phyloP scores from a whole-genome alignment of 441 rosid genomes.

The Caryocar brasiliense region DNA sequence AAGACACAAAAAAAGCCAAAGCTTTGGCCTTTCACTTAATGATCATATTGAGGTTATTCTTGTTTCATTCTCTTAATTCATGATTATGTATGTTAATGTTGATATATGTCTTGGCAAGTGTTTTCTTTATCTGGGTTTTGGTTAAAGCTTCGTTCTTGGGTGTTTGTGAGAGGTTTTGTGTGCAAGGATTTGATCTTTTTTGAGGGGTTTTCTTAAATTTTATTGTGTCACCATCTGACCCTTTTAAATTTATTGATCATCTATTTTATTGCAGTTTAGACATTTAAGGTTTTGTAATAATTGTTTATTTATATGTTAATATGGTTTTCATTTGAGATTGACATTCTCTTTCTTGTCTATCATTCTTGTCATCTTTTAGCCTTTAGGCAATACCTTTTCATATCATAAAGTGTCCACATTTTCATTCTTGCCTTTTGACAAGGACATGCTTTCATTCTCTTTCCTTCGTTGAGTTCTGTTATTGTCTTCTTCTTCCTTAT shows the following conservation, averaged over 20 bases:
- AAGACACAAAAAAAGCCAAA: too few species aligned
- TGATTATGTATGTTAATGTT: too few species aligned
- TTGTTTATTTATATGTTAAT: too few species aligned
- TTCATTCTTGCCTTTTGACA: slow-evolving; percentile 8
- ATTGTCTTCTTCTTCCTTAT: slow-evolving; percentile 14
- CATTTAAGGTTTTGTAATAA: too few species aligned
- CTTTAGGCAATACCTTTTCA: neutral
- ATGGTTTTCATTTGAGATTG: too few species aligned
- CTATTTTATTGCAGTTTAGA: too few species aligned
- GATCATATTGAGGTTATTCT: neutral
- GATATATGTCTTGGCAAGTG: too few species aligned
- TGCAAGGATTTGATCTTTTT: too few species aligned
- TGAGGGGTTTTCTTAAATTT: too few species aligned
- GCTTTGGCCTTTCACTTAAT: neutral
- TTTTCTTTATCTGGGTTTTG: neutral
- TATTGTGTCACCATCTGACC: too few species aligned
- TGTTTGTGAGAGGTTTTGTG: too few species aligned
- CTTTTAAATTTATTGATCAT: too few species aligned
- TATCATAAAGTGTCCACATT: neutral
- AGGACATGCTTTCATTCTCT: slow-evolving; percentile 6
- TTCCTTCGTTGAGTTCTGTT: neutral
- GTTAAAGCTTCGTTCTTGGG: neutral
- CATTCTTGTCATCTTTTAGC: neutral
- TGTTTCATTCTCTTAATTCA: neutral
- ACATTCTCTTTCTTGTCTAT: neutral